phyloP scores from a whole-genome alignment of 768 basidiomycete genomes.

The Piloderma croceum region DNA sequence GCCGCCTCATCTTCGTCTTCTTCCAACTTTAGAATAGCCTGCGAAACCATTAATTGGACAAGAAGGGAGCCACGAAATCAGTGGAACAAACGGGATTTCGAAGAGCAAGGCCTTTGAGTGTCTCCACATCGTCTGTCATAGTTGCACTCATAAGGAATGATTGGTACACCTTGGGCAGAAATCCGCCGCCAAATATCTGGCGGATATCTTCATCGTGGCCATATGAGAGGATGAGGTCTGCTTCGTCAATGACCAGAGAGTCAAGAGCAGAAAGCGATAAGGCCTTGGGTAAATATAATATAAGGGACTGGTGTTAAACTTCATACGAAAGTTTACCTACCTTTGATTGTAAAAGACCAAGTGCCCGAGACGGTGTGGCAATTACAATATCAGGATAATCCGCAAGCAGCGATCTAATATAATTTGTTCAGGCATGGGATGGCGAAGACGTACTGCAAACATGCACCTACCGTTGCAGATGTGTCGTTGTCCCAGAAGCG shows the following conservation, averaged over 20 bases:
- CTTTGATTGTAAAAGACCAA: conserved; percentile 67
- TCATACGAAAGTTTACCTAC: conserved; percentile 29
- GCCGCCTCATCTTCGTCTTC: conserved; percentile 81
- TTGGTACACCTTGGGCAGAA: conserved; percentile 78
- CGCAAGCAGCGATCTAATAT: conserved; percentile 43
- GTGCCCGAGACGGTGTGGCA: conserved; percentile 68
- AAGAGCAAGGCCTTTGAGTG: conserved; percentile 81
- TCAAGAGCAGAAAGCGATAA: conserved; percentile 65
- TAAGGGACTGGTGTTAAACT: not conserved
- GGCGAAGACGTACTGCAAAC: conserved; percentile 32
- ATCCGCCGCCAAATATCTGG: conserved; percentile 60
- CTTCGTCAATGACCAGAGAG: conserved; percentile 93
- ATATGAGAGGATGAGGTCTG: conserved; percentile 94
- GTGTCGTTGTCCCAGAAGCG: conserved; percentile 63
- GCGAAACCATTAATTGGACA: not conserved
- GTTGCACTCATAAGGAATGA: conserved; percentile 97
- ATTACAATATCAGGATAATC: conserved; percentile 79
- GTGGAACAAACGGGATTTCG: conserved; percentile 69
- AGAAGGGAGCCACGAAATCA: not conserved
- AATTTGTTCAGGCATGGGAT: conserved; percentile 24
- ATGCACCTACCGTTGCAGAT: conserved; percentile 66
- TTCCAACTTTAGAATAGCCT: conserved; percentile 85
- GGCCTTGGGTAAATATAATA: conserved; percentile 34
- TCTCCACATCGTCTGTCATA: conserved; percentile 92
- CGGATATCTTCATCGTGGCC: conserved; percentile 90